These are phyloP conservation scores for Botrytis sinoallii DNA, from an alignment of 2,329 filamentous ascomycete genomes.

Conservation along the genomic window DNA sequence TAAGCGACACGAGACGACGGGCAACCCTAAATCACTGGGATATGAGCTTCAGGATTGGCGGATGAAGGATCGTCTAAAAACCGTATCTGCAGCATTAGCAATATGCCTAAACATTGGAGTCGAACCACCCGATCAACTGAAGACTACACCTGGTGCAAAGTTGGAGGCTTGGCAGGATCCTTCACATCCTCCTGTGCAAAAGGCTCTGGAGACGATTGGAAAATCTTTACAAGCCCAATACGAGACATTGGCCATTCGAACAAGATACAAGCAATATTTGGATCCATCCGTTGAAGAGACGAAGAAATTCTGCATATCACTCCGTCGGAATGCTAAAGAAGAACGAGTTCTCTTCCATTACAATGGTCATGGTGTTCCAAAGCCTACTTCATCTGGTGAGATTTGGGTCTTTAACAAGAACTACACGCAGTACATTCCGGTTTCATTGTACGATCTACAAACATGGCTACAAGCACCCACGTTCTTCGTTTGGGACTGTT, in stretches of 20 bases:
- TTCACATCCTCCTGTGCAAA: constrained; percentile 72
- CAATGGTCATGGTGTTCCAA: constrained; percentile 95
- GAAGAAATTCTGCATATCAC: constrained; percentile 89
- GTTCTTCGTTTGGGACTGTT: constrained; percentile 97
- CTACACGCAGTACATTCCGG: constrained; percentile 97
- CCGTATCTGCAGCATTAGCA: constrained; percentile 88
- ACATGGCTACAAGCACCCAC: constrained; percentile 94
- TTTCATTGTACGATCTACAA: constrained; percentile 92
- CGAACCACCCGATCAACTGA: constrained; percentile 93
- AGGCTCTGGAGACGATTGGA: constrained; percentile 89
- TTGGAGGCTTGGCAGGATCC: constrained; percentile 97
- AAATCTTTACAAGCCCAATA: constrained; percentile 96
- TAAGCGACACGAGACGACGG: constrained; percentile 93
- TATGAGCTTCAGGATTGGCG: constrained; percentile 86
- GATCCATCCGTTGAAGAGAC: constrained; percentile 97
- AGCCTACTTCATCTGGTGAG: constrained; percentile 91
- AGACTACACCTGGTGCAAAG: constrained; percentile 89
- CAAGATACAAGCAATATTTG: constrained; percentile 95
- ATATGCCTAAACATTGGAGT: constrained; percentile 97
- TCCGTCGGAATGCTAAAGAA: constrained; percentile 89
- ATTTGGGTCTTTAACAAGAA: constrained; percentile 99
- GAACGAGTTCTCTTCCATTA: constrained; percentile 97
- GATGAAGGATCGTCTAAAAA: constrained; percentile 94
- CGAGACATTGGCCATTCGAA: constrained; percentile 88
- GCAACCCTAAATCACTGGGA: constrained; percentile 69